Evolutionary conservation across 2,329 filamentous ascomycete species (phyloP), one percentile per base, ranked within the genome.

Genomic region (Fusarium clavum): DNA sequence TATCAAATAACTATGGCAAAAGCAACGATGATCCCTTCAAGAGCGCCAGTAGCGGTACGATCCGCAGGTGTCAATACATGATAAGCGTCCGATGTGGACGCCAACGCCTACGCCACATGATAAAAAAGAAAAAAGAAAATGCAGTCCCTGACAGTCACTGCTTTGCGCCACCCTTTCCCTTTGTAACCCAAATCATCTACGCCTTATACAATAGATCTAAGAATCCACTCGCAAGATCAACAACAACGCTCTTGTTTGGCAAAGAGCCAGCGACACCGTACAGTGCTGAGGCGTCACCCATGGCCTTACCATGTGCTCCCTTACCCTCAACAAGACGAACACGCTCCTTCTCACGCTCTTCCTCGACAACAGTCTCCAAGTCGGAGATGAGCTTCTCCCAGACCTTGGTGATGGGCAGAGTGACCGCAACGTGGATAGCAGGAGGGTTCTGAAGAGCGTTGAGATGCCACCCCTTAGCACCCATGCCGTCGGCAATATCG

Each of bases 221-320:
- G 81, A 98, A 99, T 1, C 94, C 95, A 72, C 87, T 93, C 3
- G 94, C 95, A 77, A 99, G 82, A 75, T 97, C 93, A 71, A 93
- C 93, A 32, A 99, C 94, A 34, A 99, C 91, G 73, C 92, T 94
- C 87, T 98, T 98, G 79, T 99, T 97, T 2, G 96, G 96, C 80
- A 99, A 81, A 76, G 93, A 97, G 8, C 96, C 96, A 0, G 96
- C 96, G 61, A 99, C 94, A 57, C 96, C 96, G 81, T 99, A 99
- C 67, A 99, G 82, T 7, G 94, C 94, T 2, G 94, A 93, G 16
- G 93, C 90, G 78, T 97, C 93, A 3, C 93, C 93, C 73, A 89
- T 86, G 25, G 88, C 89, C 78, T 90, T 89, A 38, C 89, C 90
- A 80, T 90, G 87, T 32, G 82, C 80, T 0, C 85, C 85, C 80